Base-by-base conservation (phyloP, 371 early-diverging fungal genomes). In the Mucor saturninus region DNA sequence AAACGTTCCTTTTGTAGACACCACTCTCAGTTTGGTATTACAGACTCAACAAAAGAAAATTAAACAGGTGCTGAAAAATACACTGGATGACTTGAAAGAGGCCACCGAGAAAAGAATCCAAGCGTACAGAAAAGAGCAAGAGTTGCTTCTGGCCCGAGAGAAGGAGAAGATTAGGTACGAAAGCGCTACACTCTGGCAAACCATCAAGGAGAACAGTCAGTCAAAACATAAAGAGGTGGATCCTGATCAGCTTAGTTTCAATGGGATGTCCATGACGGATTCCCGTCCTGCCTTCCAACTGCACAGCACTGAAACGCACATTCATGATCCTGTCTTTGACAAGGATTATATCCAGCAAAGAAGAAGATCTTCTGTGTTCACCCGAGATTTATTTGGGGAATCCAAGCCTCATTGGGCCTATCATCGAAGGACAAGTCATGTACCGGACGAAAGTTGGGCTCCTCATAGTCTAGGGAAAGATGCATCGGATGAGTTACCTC, bases 61-160 rank as follows among this genome's bases (percentile, higher is more conserved):
- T 2, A 39, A 64, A n/a, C 58, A 69, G 11, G 30, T 64, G 39
- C 37, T 79, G 32, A 67, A 76, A 11, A 26, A 56, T 28, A 56
- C 75, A 0, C 54, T 71, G 3, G 37, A 59, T 11, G 40, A 57
- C 8, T 54, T 71, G 54, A 61, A 70, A 39, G 55, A 53, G 8
- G 65, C 56, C 10, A 69, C 75, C 1, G 68, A 79, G 8, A 59
- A 55, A 14, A 68, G 67, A 9, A 69, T 79, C 11, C 61, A 74
- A 35, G 60, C 37, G 3, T 79, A 56, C 40, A 52, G 54, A 31
- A 56, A 63, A 39, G 74, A 74, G 29, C 71, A 79, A 38, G 51
- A 64, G 6, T 37, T 40, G 9, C 42, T 56, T 9, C 56, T 76
- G 29, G 57, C 50, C 21, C 52, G 56, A 30, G 59, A 55, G 13